Base-by-base conservation (phyloP, 129 eudicot genomes). In the Glebionis coronaria region DNA sequence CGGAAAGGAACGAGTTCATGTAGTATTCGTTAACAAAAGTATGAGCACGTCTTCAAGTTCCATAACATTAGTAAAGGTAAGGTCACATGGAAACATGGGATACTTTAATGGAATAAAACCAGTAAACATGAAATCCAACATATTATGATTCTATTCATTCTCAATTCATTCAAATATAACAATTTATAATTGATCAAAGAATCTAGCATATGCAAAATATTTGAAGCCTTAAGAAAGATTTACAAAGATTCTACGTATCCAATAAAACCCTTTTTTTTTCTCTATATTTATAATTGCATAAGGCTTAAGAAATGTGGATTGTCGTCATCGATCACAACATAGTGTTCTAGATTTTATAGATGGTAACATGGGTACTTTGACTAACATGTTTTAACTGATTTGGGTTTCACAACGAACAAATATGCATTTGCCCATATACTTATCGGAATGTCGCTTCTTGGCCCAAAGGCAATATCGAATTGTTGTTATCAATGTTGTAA, bases 1-100 rank as follows among this genome's bases (percentile, higher is more conserved):
- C n/a, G n/a, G n/a, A n/a, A n/a, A n/a, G n/a, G n/a, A n/a, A n/a
- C n/a, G n/a, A n/a, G n/a, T n/a, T n/a, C n/a, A n/a, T n/a, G n/a
- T n/a, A n/a, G n/a, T n/a, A n/a, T n/a, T n/a, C n/a, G n/a, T n/a
- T n/a, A n/a, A n/a, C n/a, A n/a, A n/a, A n/a, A n/a, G n/a, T n/a
- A n/a, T n/a, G n/a, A n/a, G n/a, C 42, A 7, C 78, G 72, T 19
- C 67, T 73, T 38, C 6, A 45, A 56, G 78, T 74, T 60, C 61
- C 13, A 74, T 19, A 52, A 67, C 78, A 56, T 66, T 46, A 66
- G 72, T 27, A 46, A 18, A n/a, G n/a, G n/a, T 51, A 66, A n/a
- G n/a, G n/a, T 74, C 67, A 74, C 78, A 74, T 65, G 78, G 78
- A 57, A 63, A 73, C 77, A 73, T 73, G 71, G 56, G 46, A 8